These are phyloP conservation scores for Boletus reticulatus DNA, from an alignment of 768 basidiomycete genomes.

Conservation along the genomic window DNA sequence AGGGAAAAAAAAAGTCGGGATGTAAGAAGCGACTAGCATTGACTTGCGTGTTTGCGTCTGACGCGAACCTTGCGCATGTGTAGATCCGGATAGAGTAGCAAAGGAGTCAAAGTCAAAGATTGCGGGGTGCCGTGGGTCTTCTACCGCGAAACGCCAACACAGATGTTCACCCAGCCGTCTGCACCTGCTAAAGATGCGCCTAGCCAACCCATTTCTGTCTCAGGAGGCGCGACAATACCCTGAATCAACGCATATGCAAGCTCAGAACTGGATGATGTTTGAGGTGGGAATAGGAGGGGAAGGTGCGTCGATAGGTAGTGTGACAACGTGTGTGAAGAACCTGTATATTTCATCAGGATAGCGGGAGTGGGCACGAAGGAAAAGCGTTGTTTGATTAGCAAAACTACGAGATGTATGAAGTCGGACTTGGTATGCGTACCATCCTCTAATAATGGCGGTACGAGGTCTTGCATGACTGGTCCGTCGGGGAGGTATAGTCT, in stretches of 20 bases:
- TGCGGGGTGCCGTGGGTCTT: neutral
- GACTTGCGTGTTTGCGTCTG: neutral
- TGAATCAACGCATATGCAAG: slow-evolving; percentile 82
- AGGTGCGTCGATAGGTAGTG: slow-evolving; percentile 69
- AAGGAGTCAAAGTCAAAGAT: no score
- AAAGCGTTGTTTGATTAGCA: slow-evolving; percentile 3
- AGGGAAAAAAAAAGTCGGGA: neutral
- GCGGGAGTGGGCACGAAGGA: neutral
- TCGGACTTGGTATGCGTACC: slow-evolving; percentile 46
- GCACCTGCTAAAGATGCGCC: slow-evolving; percentile 88
- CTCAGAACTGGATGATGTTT: slow-evolving; percentile 40
- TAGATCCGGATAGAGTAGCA: neutral
- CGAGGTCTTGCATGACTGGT: slow-evolving; percentile 87
- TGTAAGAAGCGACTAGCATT: neutral
- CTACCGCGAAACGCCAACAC: slow-evolving; percentile 57
- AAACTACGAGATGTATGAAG: neutral
- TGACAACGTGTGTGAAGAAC: slow-evolving; percentile 68
- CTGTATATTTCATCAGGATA: slow-evolving; percentile 37
- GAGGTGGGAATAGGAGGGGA: slow-evolving; percentile 73
- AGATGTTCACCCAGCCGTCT: slow-evolving; percentile 94
- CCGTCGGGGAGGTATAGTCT: slow-evolving; percentile 89
- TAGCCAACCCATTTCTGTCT: slow-evolving; percentile 94
- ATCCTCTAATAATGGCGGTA: slow-evolving; percentile 73
- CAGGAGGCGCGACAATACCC: slow-evolving; percentile 77
- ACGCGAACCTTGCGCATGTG: neutral